phyloP scores from a whole-genome alignment of 805 yeast species.

The Kazachstania martiniae region DNA sequence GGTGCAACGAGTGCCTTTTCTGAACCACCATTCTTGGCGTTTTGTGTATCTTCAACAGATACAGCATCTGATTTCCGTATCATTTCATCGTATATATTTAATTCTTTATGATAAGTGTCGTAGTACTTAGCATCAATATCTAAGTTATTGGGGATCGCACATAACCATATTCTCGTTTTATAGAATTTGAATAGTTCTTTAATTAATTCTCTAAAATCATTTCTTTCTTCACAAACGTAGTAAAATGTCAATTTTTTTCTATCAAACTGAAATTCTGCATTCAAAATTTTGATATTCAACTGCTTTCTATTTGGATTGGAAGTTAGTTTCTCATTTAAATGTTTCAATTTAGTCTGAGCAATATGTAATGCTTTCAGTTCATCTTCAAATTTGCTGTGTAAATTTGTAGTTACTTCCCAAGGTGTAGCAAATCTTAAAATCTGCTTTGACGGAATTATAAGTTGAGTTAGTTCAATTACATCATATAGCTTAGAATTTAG shows the following conservation, averaged over 20 bases:
- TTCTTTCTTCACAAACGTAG: slow-evolving; percentile 51
- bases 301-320: slow-evolving; percentile 16
- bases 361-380: slow-evolving; percentile 63
- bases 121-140: slow-evolving; percentile 24
- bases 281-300: slow-evolving; percentile 48
- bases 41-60: slow-evolving; percentile 11
- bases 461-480: slow-evolving; percentile 34
- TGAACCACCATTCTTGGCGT: not conserved
- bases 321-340: slow-evolving; percentile 14
- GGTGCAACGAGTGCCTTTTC: slow-evolving; percentile 6
- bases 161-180: slow-evolving; percentile 75
- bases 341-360: slow-evolving; percentile 42
- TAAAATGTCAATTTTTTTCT: slow-evolving; percentile 67
- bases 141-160: slow-evolving; percentile 45
- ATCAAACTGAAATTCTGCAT: slow-evolving; percentile 76
- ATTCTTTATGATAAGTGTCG: slow-evolving; percentile 17
- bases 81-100: slow-evolving; percentile 22
- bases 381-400: slow-evolving; percentile 54
- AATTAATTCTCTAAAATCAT: slow-evolving; percentile 64
- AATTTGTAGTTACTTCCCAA: slow-evolving; percentile 46
- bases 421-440: slow-evolving; percentile 68
- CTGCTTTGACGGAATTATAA: slow-evolving; percentile 69
- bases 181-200: slow-evolving; percentile 65
- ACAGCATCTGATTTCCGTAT: slow-evolving; percentile 17
- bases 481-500: slow-evolving; percentile 28